Base-by-base conservation (phyloP, 1,284 basidiomycete genomes). In the Mycena sp. region DNA sequence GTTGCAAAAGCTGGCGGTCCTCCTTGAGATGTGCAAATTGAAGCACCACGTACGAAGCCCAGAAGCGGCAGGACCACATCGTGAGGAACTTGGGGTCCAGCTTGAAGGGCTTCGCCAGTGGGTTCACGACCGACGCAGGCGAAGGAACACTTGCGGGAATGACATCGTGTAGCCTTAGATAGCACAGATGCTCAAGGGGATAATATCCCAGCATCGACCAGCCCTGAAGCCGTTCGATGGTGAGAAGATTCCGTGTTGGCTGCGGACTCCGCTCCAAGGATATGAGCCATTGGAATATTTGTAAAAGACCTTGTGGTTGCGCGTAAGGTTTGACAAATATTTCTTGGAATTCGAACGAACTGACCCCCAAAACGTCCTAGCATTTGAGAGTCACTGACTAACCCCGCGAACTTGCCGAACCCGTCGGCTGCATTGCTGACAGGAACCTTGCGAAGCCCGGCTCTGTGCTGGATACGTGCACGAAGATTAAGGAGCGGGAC, bases 161-260 rank as follows among this genome's bases (percentile, higher is more conserved):
- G 54, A 94, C 78, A 19, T 83, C 81, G 70, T 92, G 87, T 1
- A 85, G 80, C 28, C 83, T 77, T 59, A 95, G 81, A 73, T 92
- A 94, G 71, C 85, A 90, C 30, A 91, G 75, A 70, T 94, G 91
- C 71, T 95, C 92, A 54, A 95, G 81, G 1, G 92, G 92, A 71
- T 91, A 95, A 78, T 91, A 95, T 1, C 81, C 83, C 19, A 95
- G 79, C 92, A 95, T 94, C 1, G 90, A 87, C 89, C 91, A 92
- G 19, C 89, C 92, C 73, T 95, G 93, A 10, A 93, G 78, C 26
- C 91, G 87, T 71, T 95, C 91, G 50, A 95, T 91, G 10, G 85
- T 91, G 56, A 88, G 85, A 23, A 92, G 81, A 43, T 81, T 81
- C 10, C 87, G 83, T 3, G 92, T 92, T 2, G 88, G 87, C 16